Base-by-base conservation (phyloP, 108 stramenopile species). In the Discostella stelligeroides region DNA sequence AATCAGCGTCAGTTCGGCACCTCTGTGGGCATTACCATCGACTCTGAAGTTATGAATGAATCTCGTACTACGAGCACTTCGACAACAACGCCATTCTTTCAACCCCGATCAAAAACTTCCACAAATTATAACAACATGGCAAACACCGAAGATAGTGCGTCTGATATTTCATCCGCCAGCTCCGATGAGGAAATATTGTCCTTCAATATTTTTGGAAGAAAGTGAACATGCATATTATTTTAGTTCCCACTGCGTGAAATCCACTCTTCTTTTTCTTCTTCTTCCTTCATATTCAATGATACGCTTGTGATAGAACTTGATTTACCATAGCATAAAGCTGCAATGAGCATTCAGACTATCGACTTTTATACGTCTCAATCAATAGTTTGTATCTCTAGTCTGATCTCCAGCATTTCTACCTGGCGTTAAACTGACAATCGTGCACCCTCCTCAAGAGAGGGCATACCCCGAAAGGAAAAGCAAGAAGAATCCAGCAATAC, bases 381-480 rank as follows among this genome's bases (percentile, higher is more conserved):
- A 34, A 34, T 34, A 34, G 6, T 34, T 34, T 34, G 34, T 34
- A 28, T 38, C 38, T 34, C n/a, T n/a, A n/a, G n/a, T n/a, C n/a
- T n/a, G n/a, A n/a, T n/a, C n/a, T n/a, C n/a, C n/a, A n/a, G n/a
- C n/a, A n/a, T n/a, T n/a, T n/a, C n/a, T n/a, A n/a, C n/a, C n/a
- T n/a, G n/a, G n/a, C n/a, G n/a, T n/a, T n/a, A n/a, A n/a, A n/a
- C n/a, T n/a, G n/a, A n/a, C n/a, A n/a, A 4, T 8, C 48, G 48
- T 13, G 48, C 7, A 21, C 49, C 9, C 12, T 20, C 13, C 41
- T 84, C 80, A 90, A 34, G 81, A 83, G 20, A 92, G 66, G 4
- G 85, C 92, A 55, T 93, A 93, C 12, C 92, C 92, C 37, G 83
- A 63, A 37, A 93, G 66, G 84, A 97, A 96, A 12, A 96, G 74